Evolutionary conservation across 1,139 yeast species (phyloP), one percentile per base, ranked within the genome.

Genomic region (Yamadazyma friedrichii): DNA sequence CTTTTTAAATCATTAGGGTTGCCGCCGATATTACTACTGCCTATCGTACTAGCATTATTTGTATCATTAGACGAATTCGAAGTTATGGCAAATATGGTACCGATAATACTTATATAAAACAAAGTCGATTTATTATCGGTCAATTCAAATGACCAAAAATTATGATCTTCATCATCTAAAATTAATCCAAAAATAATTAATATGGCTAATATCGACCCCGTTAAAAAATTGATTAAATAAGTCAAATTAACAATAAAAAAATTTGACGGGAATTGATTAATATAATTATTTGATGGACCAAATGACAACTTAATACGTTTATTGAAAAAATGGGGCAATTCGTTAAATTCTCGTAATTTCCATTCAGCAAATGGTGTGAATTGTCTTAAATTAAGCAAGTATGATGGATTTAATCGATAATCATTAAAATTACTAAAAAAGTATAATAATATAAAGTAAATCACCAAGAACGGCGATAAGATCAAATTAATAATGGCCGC

Each of bases 281-380:
- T 80, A 56, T 93, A 93, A 12, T 81, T 77, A 39, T 85, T 78
- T 0, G 98, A 96, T 2, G 91, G 82, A 10, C 80, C 85, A 33
- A 80, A 77, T 37, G 97, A 87, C 50, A 87, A 63, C 40, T 82
- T 86, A 33, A 94, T 65, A 38, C 99, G 70, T 51, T 83, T 80
- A 44, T 81, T 81, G 60, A 93, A 93, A 32, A 93, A 73, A 62
- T 93, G 98, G 32, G 88, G 88, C 15, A 93, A 70, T 59, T 93
- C 99, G 58, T 93, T 93, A 58, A 86, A 88, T 57, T 93, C 98
- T 42, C 98, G 72, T 56, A 94, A 77, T 58, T 84, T 88, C 98
- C 98, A 93, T 56, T 88, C 93, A 0, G 98, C 97, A 61, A 80
- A 78, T 0, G 97, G 97, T 0, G 98, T 88, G 56, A 88, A 93